Conservation (phyloP, 345 rosid genomes). For the Murraya paniculata region DNA sequence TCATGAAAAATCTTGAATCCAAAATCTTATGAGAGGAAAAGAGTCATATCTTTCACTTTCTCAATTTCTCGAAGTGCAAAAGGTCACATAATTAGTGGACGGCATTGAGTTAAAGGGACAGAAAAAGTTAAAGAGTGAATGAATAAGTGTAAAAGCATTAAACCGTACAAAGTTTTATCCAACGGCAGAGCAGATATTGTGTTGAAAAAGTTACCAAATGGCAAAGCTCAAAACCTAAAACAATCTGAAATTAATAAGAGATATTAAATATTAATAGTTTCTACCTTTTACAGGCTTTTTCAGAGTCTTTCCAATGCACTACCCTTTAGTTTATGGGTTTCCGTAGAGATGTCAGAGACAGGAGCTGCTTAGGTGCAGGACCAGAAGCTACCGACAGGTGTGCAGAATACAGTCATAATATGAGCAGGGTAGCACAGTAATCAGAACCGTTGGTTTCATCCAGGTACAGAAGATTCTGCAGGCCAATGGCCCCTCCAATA, state of each 20-base stretch:
- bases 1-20: no score
- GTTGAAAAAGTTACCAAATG: no score
- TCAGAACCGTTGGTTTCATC: conserved; percentile 63
- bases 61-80: conserved; percentile 38
- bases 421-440: conserved; percentile 35
- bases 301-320: conserved; percentile 25
- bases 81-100: conserved; percentile 36
- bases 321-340: conserved; percentile 60
- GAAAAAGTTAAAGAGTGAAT: conserved; percentile 43
- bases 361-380: conserved; percentile 53
- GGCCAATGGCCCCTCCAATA: conserved; percentile 63
- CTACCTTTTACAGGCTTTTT: background rate
- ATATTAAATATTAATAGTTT: no score
- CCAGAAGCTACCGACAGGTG: conserved; percentile 41
- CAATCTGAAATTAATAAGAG: no score
- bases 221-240: no score
- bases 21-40: no score
- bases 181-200: no score
- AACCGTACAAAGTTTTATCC: conserved; percentile 33
- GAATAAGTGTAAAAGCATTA: conserved; percentile 34
- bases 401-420: conserved; percentile 37
- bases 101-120: conserved; percentile 30
- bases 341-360: conserved; percentile 77
- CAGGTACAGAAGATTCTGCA: conserved; percentile 66
- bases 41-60: conserved; percentile 14